Percentiles rank a stretch among this genome's conserved stretches.
These are phyloP conservation scores for Yamadazyma akitaensis DNA, from an alignment of 805 yeast species.

Conservation along the genomic window DNA sequence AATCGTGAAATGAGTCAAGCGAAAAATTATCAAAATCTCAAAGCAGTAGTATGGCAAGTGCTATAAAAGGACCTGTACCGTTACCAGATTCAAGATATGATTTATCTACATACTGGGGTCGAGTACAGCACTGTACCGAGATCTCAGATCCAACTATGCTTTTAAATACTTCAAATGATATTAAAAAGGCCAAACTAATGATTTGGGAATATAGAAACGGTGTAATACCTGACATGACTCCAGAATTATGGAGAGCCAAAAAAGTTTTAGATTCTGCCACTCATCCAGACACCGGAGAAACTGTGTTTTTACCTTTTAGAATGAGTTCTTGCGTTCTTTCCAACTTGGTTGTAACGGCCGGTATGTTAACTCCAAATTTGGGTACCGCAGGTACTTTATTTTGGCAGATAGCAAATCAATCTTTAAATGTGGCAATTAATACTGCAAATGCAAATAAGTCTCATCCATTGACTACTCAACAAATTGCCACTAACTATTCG, in stretches of 20 bases:
- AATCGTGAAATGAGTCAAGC: neutral
- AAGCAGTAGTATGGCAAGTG: conserved; percentile 66
- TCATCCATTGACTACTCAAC: conserved; percentile 79
- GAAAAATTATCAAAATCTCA: neutral
- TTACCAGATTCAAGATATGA: conserved; percentile 82
- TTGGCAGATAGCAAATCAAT: conserved; percentile 98
- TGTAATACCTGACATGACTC: conserved; percentile 57
- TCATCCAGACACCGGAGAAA: conserved; percentile 96
- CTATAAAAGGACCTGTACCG: conserved; percentile 76
- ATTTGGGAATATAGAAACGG: conserved; percentile 77
- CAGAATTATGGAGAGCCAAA: conserved; percentile 87
- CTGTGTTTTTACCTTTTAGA: conserved; percentile 89
- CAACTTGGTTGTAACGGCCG: conserved; percentile 91
- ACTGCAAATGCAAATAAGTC: conserved; percentile 95
- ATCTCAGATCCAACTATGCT: conserved; percentile 91
- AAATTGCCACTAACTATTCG: conserved; percentile 73
- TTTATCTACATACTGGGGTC: conserved; percentile 81
- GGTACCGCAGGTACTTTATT: conserved; percentile 88
- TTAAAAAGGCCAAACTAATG: conserved; percentile 59
- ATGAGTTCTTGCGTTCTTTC: conserved; percentile 96
- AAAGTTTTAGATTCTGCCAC: conserved; percentile 83
- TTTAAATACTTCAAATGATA: conserved; percentile 61
- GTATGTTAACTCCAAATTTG: conserved; percentile 94
- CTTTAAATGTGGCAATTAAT: conserved; percentile 93
- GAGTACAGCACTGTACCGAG: conserved; percentile 91